Percentiles rank a stretch among this genome's conserved stretches.
Conservation (phyloP, 768 basidiomycete genomes). For the Phylloporus rhodoxanthus region DNA sequence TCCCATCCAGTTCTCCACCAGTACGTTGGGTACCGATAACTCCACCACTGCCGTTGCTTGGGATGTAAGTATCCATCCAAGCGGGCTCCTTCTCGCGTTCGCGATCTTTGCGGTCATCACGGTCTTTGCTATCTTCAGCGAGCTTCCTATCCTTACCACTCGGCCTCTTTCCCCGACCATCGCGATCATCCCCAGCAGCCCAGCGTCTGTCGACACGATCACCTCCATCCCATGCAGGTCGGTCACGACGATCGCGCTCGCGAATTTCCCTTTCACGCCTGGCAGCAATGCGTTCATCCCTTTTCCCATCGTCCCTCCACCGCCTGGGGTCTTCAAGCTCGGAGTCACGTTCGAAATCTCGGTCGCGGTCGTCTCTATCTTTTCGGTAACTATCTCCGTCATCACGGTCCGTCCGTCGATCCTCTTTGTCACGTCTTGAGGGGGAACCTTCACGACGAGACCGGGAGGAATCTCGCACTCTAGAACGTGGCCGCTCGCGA, state of each 20-base stretch:
- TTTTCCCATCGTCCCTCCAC: slow-evolving; percentile 79
- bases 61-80: slow-evolving; percentile 89
- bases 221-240: slow-evolving; percentile 43
- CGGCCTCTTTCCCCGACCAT: slow-evolving; percentile 53
- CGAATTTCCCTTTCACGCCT: slow-evolving; percentile 50
- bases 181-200: slow-evolving; percentile 63
- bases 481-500: slow-evolving; percentile 62
- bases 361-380: slow-evolving; percentile 36
- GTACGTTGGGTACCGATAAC: slow-evolving; percentile 57
- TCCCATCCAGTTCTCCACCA: slow-evolving; percentile 71
- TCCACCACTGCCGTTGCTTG: slow-evolving; percentile 48
- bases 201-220: slow-evolving; percentile 49
- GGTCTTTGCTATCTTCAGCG: slow-evolving; percentile 43
- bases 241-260: slow-evolving; percentile 42
- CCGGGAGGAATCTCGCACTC: slow-evolving; percentile 57
- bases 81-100: slow-evolving; percentile 81
- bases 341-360: slow-evolving; percentile 42
- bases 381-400: slow-evolving; percentile 22
- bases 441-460: slow-evolving; percentile 53
- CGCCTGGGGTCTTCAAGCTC: slow-evolving; percentile 64
- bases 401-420: slow-evolving; percentile 33
- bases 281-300: slow-evolving; percentile 67
- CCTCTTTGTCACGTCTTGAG: slow-evolving; percentile 44
- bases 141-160: slow-evolving; percentile 54
- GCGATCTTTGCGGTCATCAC: slow-evolving; percentile 46